phyloP scores from a whole-genome alignment of 129 eudicot species.

The Scalesia atractyloides region DNA sequence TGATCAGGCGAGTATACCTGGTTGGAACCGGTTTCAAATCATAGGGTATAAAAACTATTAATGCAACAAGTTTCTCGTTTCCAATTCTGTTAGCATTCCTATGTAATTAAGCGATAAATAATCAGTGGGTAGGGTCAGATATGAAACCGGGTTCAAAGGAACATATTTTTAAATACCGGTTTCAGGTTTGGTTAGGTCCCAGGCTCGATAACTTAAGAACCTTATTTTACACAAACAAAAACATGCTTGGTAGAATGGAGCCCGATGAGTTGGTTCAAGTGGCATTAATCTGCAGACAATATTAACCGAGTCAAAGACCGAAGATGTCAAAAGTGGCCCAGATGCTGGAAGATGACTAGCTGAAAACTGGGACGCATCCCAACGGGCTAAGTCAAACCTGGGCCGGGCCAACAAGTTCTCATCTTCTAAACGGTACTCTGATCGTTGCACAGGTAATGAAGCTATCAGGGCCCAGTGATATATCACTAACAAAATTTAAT shows the following conservation, averaged over 20 bases:
- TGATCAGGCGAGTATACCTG: no score
- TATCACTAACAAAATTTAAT: not conserved
- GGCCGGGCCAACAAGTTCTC: conserved; percentile 71
- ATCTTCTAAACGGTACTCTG: conserved; percentile 79
- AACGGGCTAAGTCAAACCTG: conserved; percentile 59
- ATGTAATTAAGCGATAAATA: no score
- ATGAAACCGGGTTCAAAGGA: no score
- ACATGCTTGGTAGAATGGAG: conserved; percentile 55
- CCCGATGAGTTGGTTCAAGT: conserved; percentile 89
- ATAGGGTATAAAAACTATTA: no score
- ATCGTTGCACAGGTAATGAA: conserved; percentile 96
- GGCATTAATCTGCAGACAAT: conserved; percentile 76
- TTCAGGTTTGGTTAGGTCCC: no score
- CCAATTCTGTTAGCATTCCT: no score
- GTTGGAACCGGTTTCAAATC: no score
- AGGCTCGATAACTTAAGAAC: no score
- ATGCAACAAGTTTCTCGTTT: no score
- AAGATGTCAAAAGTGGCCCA: conserved; percentile 80
- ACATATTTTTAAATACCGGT: no score
- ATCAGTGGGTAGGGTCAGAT: no score
- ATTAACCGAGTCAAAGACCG: conserved; percentile 37
- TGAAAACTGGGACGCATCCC: conserved; percentile 90
- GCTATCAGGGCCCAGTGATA: conserved; percentile 79
- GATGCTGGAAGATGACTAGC: conserved; percentile 95
- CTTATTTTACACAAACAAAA: no score